Percentiles rank a stretch among this genome's conserved stretches.
phyloP scores from a whole-genome alignment of 106 monocot genomes.

The Allium cepa region DNA sequence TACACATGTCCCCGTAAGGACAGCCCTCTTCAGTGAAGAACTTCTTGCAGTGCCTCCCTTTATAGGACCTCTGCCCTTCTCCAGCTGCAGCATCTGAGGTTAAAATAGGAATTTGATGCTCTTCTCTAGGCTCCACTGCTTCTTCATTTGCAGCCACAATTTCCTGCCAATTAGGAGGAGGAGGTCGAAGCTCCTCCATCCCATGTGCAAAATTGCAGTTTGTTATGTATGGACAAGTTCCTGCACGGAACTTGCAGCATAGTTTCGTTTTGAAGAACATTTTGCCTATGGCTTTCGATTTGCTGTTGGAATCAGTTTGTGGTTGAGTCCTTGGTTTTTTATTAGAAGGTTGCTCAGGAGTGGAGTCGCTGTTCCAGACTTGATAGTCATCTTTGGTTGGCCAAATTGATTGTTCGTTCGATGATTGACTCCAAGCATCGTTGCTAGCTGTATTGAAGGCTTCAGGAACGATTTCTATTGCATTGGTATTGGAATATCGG shows the following conservation, averaged over 20 bases:
- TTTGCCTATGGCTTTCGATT: slow-evolving; percentile 69
- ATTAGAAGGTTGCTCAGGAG: slow-evolving; percentile 56
- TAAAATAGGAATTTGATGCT: slow-evolving; percentile 78
- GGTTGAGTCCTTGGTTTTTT: slow-evolving; percentile 37
- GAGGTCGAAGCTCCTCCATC: slow-evolving; percentile 91
- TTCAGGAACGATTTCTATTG: slow-evolving; percentile 65
- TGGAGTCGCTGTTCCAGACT: slow-evolving; percentile 30
- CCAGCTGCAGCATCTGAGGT: slow-evolving; percentile 24
- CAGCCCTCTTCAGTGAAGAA: slow-evolving; percentile 94
- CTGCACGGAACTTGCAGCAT: slow-evolving; percentile 93
- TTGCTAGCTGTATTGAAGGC: slow-evolving; percentile 13
- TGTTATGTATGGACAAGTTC: slow-evolving; percentile 85
- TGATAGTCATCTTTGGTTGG: slow-evolving; percentile 71
- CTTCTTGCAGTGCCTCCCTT: slow-evolving; percentile 88
- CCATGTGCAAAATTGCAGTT: slow-evolving; percentile 98
- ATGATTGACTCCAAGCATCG: slow-evolving; percentile 21
- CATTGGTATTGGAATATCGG: slow-evolving; percentile 22
- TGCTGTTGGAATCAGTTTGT: slow-evolving; percentile 28
- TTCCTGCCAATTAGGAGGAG: slow-evolving; percentile 96
- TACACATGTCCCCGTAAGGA: slow-evolving; percentile 84
- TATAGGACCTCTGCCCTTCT: slow-evolving; percentile 65
- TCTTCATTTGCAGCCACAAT: slow-evolving; percentile 78
- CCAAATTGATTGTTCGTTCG: slow-evolving; percentile 45
- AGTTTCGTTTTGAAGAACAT: slow-evolving; percentile 99
- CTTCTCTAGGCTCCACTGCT: slow-evolving; percentile 49